These are phyloP conservation scores for Pisolithus tinctorius DNA, from an alignment of 768 basidiomycete species.

Conservation along the genomic window DNA sequence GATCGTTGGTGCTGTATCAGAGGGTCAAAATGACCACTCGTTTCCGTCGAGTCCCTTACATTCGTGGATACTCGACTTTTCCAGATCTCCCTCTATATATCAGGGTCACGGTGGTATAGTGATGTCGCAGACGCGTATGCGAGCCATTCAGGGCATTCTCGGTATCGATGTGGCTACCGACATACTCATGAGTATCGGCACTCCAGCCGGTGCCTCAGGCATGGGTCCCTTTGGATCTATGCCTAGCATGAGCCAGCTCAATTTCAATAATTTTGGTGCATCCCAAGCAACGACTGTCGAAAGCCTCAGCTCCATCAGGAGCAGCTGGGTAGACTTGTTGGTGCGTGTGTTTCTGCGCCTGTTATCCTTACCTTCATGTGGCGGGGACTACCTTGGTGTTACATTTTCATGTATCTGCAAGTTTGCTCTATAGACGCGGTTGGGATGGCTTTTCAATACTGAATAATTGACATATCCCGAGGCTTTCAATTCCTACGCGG, in stretches of 20 bases:
- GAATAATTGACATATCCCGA: not conserved
- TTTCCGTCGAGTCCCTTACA: conserved; percentile 22
- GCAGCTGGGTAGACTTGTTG: conserved; percentile 26
- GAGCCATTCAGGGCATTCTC: conserved; percentile 63
- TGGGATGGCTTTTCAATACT: not conserved
- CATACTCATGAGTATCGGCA: conserved; percentile 18
- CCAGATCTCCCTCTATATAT: conserved; percentile 31
- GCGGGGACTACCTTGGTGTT: too few species aligned
- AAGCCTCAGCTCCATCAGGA: not conserved
- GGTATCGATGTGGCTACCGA: conserved; percentile 26
- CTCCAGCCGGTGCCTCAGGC: conserved; percentile 9
- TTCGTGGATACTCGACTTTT: conserved; percentile 68
- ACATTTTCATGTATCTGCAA: too few species aligned
- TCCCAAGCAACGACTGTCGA: conserved; percentile 14
- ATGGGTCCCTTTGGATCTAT: conserved; percentile 21
- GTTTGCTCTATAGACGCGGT: too few species aligned
- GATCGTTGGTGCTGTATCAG: conserved; percentile 7
- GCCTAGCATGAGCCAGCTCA: conserved; percentile 19
- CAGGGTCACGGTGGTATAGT: conserved; percentile 46
- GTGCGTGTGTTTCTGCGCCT: conserved; percentile 13
- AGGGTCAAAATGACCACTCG: conserved; percentile 16
- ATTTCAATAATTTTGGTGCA: conserved; percentile 17
- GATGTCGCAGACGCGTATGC: conserved; percentile 67
- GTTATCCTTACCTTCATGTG: not conserved
- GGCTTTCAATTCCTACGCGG: not conserved